These are phyloP conservation scores for Nannochloropsis gaditana DNA, from an alignment of 108 stramenopile genomes.

Conservation along the genomic window DNA sequence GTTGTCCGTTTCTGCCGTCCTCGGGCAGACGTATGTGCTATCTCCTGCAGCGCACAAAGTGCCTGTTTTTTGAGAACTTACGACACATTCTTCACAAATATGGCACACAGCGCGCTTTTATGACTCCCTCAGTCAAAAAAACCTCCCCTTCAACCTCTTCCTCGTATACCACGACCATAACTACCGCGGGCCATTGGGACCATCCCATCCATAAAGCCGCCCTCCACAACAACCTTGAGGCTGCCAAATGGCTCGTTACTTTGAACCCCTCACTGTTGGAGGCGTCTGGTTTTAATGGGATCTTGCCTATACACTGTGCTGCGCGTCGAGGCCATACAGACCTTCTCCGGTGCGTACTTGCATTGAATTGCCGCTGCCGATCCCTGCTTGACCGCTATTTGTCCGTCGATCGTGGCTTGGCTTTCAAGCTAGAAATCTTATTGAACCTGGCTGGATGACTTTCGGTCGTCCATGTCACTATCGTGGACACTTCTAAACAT, in stretches of 20 bases:
- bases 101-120: not conserved
- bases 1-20: too few relatives aligned
- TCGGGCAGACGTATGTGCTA: too few relatives aligned
- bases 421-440: too few relatives aligned
- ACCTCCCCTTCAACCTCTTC: not conserved
- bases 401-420: too few relatives aligned
- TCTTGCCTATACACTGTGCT: not conserved
- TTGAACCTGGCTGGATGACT: too few relatives aligned
- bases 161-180: not conserved
- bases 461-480: too few relatives aligned
- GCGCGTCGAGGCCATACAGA: not conserved
- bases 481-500: too few relatives aligned
- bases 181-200: not conserved
- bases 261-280: not conserved
- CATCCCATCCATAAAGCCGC: not conserved
- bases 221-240: constrained; percentile 9
- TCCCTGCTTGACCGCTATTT: too few relatives aligned
- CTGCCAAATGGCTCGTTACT: not conserved
- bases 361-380: too few relatives aligned
- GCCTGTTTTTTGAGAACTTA: too few relatives aligned
- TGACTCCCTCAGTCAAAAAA: not conserved
- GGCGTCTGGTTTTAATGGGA: not conserved
- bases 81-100: too few relatives aligned
- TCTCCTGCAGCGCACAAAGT: too few relatives aligned
- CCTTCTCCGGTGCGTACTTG: not conserved